Evolutionary conservation across 192 early-diverging fungal genomes (phyloP), one percentile per base, ranked within the genome.

Genomic region (Backusella luteola): DNA sequence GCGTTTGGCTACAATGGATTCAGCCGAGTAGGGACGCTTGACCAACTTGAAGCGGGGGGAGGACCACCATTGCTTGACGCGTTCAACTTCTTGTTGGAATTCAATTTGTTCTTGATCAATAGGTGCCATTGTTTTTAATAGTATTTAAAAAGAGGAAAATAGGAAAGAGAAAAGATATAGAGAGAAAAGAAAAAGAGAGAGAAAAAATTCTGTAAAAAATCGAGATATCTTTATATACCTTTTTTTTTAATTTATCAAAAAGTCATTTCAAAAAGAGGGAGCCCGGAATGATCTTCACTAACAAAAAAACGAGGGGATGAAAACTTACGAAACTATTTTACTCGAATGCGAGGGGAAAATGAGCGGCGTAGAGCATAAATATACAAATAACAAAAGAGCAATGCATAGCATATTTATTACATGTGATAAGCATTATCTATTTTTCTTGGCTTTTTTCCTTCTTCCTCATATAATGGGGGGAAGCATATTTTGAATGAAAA

Each of bases 21-120:
- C 92, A 69, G 93, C 93, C 7, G 86, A 82, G 88, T 97, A 99
- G 26, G 97, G 96, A 32, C 97, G 91, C 23, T 87, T 88, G 77
- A 95, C 89, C 71, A 90, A 86, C 46, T 85, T 78, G 91, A 98
- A 99, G 46, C 97, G 93, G 14, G 89, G 85, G 66, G 88, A 88
- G 70, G 87, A 81, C 96, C 96, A 99, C 95, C 95, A 96, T 74
- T 86, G 78, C 84, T 96, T 93, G 83, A 99, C 91, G 74, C 91
- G 88, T 38, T 84, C 87, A 67, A 95, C 94, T 79, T 99, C 92
- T 67, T 87, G 75, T 71, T 93, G 87, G 89, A 97, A 97, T 52
- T 73, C 78, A 69, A 84, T 85, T 84, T 94, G 84, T 84, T 94
- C 93, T 75, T 91, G 89, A 41, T 85, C 83, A 35, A 89, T 29